A percentile compares a stretch with the other conserved stretches of the same genome.
These are phyloP conservation scores for Fusarium chuoi DNA, from an alignment of 2,329 filamentous ascomycete genomes.

Conservation along the genomic window DNA sequence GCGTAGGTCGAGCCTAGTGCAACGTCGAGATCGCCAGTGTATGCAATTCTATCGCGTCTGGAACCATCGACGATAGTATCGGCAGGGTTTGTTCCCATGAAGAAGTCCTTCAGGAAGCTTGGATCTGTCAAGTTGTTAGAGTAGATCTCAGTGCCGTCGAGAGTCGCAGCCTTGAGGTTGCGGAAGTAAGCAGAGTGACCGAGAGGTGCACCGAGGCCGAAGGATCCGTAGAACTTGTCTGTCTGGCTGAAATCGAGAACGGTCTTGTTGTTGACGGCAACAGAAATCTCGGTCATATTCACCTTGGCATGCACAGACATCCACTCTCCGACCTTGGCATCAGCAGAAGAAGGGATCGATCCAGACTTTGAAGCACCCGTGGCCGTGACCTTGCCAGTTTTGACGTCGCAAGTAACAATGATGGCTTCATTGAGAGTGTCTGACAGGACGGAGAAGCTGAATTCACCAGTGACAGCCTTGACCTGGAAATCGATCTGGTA, in stretches of 20 bases:
- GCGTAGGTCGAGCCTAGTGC: background rate
- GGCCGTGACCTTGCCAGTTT: background rate
- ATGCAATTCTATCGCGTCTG: background rate
- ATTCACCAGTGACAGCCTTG: background rate
- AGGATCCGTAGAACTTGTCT: background rate
- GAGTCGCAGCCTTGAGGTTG: background rate
- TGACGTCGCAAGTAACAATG: background rate
- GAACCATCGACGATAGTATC: background rate
- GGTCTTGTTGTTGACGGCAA: background rate
- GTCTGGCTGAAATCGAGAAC: background rate
- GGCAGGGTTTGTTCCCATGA: background rate
- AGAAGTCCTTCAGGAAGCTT: background rate
- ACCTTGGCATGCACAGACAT: background rate
- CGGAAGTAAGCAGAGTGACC: background rate
- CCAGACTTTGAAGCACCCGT: background rate
- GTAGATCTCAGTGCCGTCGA: background rate
- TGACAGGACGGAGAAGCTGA: background rate
- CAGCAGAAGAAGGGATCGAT: accelerated
- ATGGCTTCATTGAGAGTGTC: background rate
- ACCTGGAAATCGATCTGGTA: background rate
- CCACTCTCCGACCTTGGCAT: background rate
- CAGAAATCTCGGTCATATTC: background rate
- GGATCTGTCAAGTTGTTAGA: background rate
- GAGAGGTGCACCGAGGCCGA: background rate
- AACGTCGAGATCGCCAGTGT: background rate